Percentiles rank a stretch among this genome's conserved stretches.
phyloP scores from a whole-genome alignment of 306 rosid genomes.

The Malus sieversii region DNA sequence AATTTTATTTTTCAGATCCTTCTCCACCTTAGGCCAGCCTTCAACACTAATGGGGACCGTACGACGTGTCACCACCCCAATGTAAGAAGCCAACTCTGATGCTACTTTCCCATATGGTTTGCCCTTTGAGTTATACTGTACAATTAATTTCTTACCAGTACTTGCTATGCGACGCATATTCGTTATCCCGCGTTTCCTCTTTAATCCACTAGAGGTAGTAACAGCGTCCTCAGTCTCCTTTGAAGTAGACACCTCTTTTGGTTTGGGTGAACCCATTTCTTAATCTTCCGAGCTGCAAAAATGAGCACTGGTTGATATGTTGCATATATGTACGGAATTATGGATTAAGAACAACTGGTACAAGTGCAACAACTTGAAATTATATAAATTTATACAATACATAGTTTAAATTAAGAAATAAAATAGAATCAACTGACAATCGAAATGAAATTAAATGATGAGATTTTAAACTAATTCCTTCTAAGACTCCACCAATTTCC shows the following conservation, averaged over 20 bases:
- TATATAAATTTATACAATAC: not conserved
- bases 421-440: not conserved
- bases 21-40: constrained; percentile 14
- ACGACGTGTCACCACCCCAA: not conserved
- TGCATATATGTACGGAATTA: not conserved
- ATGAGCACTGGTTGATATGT: not conserved
- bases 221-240: not conserved
- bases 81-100: constrained; percentile 1
- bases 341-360: not conserved
- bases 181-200: not conserved
- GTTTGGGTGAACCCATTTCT: not conserved
- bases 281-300: not conserved
- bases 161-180: not conserved
- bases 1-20: not conserved
- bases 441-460: too few species aligned
- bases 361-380: not conserved
- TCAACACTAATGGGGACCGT: not conserved
- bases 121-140: not conserved
- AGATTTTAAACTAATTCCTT: too few species aligned
- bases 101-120: constrained; percentile 6
- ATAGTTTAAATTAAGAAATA: not conserved
- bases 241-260: not conserved
- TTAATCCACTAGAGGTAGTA: not conserved
- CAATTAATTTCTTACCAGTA: constrained; percentile 6
- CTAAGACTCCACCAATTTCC: too few species aligned